These are phyloP conservation scores for Rhodamnia argentea DNA, from an alignment of 345 rosid species.

Conservation along the genomic window DNA sequence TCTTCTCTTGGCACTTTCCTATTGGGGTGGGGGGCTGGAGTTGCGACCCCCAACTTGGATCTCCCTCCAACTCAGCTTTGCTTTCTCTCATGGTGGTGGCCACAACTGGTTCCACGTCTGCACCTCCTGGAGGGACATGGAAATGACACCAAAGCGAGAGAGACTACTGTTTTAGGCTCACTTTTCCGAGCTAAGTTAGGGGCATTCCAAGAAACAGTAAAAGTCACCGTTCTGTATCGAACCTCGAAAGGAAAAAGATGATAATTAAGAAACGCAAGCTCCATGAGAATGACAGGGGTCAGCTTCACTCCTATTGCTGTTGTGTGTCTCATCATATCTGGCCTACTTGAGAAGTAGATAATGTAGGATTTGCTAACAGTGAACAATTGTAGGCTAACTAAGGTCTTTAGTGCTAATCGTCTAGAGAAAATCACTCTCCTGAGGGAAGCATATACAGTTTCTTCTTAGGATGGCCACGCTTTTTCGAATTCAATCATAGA, in stretches of 20 bases:
- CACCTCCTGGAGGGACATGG: neutral
- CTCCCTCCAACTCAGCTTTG: neutral
- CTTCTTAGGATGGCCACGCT: neutral
- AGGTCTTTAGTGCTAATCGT: neutral
- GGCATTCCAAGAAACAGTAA: neutral
- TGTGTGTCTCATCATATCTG: neutral
- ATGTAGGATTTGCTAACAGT: neutral
- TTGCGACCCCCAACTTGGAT: neutral
- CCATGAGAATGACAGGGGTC: neutral
- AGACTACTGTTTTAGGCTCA: neutral
- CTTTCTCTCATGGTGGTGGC: neutral
- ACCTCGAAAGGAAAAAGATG: neutral
- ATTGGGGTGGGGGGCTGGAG: neutral
- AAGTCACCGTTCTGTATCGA: neutral
- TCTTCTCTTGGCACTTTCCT: neutral
- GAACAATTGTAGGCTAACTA: neutral
- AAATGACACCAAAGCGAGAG: neutral
- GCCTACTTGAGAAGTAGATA: neutral
- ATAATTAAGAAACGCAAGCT: neutral
- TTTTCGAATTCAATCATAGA: neutral
- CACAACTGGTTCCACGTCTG: conserved; percentile 3
- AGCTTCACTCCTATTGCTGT: neutral
- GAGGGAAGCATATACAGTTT: neutral
- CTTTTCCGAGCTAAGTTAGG: neutral
- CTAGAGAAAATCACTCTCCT: neutral